A percentile compares a stretch with the other conserved stretches of the same genome.
Conservation (phyloP, 1,139 yeast species). For the Sugiyamaella japonica region DNA sequence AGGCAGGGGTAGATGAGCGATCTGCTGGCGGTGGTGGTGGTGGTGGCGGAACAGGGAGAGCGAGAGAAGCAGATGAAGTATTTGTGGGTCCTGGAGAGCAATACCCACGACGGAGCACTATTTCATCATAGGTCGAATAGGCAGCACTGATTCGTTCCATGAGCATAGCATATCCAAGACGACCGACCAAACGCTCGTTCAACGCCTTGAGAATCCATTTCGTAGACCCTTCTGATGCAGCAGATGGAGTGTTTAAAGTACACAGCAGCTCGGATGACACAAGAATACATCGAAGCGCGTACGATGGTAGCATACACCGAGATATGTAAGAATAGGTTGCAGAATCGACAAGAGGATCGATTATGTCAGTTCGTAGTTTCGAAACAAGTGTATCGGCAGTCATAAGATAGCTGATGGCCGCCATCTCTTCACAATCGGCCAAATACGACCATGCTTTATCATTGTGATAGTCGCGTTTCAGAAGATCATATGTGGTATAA, state of each 20-base stretch:
- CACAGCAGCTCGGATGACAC: conserved; percentile 42
- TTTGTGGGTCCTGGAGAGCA: conserved; percentile 1
- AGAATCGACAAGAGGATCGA: conserved; percentile 68
- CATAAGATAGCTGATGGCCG: conserved; percentile 69
- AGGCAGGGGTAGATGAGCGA: conserved; percentile 14
- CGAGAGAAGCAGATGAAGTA: conserved; percentile 8
- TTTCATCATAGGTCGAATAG: conserved; percentile 36
- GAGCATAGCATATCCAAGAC: conserved; percentile 46
- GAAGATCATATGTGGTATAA: conserved; percentile 76
- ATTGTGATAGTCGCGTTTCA: conserved; percentile 72
- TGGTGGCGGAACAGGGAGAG: no score
- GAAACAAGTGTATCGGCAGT: conserved; percentile 50
- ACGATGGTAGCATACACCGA: conserved; percentile 61
- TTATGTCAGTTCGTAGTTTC: conserved; percentile 57
- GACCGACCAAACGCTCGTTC: conserved; percentile 41
- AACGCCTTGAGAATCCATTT: conserved; percentile 42
- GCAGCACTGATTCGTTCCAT: conserved; percentile 53
- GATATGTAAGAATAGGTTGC: conserved; percentile 63
- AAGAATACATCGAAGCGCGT: conserved; percentile 53
- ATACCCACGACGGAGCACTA: conserved; percentile 9
- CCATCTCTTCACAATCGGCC: conserved; percentile 87
- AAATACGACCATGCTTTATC: conserved; percentile 83
- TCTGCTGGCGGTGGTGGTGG: not conserved
- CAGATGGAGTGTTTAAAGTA: conserved; percentile 32
- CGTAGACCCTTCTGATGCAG: conserved; percentile 40